Evolutionary conservation across 139 green algal species (phyloP).

Genomic region (Chlamydomonas incerta): DNA sequence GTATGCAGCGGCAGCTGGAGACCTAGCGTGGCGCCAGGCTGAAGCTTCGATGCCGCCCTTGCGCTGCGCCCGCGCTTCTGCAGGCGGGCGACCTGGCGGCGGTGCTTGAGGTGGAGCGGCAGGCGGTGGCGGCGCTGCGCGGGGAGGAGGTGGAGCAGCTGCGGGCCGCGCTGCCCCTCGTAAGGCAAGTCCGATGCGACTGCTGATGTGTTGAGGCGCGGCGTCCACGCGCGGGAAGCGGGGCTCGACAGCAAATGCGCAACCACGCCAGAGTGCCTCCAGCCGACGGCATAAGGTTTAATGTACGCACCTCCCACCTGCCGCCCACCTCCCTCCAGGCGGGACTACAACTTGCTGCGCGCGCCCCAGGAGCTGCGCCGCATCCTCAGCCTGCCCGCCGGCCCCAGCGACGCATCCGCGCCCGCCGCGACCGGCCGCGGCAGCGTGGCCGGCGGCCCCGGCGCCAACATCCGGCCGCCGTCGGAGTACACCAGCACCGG

Average conservation of each 20-base stretch:
- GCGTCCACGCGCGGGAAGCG: too few species aligned
- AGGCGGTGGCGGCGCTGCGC: slow-evolving; percentile 9
- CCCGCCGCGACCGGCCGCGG: neutral
- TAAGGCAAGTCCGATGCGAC: neutral
- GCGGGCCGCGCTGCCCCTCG: slow-evolving; percentile 1
- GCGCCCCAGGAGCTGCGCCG: neutral
- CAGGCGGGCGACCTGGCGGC: slow-evolving; percentile 22
- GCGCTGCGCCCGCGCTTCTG: too few species aligned
- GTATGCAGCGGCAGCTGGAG: too few species aligned
- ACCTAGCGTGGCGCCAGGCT: too few species aligned
- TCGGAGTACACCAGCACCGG: slow-evolving; percentile 18
- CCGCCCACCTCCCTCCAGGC: neutral
- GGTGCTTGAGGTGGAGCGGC: slow-evolving; percentile 38
- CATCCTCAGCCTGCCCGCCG: slow-evolving; percentile 12
- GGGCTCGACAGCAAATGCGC: too few species aligned
- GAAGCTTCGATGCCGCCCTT: too few species aligned
- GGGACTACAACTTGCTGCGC: slow-evolving; percentile 4
- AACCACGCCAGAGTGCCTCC: too few species aligned
- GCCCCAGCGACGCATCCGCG: neutral
- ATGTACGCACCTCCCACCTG: too few species aligned
- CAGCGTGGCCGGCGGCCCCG: neutral
- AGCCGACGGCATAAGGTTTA: too few species aligned
- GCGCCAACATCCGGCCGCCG: slow-evolving; percentile 19
- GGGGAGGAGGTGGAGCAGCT: slow-evolving; percentile 29
- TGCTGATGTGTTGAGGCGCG: too few species aligned